These are phyloP conservation scores for Cerrena zonata DNA, from an alignment of 1,284 basidiomycete species.

Conservation along the genomic window DNA sequence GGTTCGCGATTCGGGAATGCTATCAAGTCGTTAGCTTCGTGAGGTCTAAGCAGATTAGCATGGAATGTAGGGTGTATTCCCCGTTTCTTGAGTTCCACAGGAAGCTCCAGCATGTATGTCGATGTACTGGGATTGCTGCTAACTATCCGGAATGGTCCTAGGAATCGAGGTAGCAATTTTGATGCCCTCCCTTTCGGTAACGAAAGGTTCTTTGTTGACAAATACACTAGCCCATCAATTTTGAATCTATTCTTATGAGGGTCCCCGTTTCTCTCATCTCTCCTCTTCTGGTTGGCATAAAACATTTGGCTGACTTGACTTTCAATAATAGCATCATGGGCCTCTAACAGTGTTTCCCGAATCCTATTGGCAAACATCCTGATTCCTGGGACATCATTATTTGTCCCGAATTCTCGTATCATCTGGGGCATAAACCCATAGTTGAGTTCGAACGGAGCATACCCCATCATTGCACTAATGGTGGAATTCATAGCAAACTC, in stretches of 20 bases:
- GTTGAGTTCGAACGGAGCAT: slow-evolving; percentile 19
- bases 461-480: slow-evolving; percentile 20
- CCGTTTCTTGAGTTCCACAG: slow-evolving; percentile 16
- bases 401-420: slow-evolving; percentile 13
- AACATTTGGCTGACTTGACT: slow-evolving; percentile 18
- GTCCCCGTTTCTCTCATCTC: slow-evolving; percentile 9
- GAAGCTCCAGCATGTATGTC: slow-evolving; percentile 24
- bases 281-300: slow-evolving; percentile 22
- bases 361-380: slow-evolving; percentile 20
- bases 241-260: slow-evolving; percentile 1
- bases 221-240: slow-evolving; percentile 25
- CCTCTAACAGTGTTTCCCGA: too few species aligned
- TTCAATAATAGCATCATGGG: slow-evolving; percentile 26
- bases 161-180: slow-evolving; percentile 28
- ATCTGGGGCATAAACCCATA: slow-evolving; percentile 27
- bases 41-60: slow-evolving; percentile 14
- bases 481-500: too few species aligned
- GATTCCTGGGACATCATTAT: slow-evolving; percentile 17
- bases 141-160: slow-evolving; percentile 28
- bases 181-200: too few species aligned
- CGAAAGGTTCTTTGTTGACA: too few species aligned
- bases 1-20: slow-evolving; percentile 19
- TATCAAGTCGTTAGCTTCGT: slow-evolving; percentile 15
- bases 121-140: slow-evolving; percentile 13
- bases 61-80: slow-evolving; percentile 25